A percentile compares a stretch with the other conserved stretches of the same genome.
Evolutionary conservation across 345 rosid species (phyloP).

Genomic region (Streptanthus diversifolius): DNA sequence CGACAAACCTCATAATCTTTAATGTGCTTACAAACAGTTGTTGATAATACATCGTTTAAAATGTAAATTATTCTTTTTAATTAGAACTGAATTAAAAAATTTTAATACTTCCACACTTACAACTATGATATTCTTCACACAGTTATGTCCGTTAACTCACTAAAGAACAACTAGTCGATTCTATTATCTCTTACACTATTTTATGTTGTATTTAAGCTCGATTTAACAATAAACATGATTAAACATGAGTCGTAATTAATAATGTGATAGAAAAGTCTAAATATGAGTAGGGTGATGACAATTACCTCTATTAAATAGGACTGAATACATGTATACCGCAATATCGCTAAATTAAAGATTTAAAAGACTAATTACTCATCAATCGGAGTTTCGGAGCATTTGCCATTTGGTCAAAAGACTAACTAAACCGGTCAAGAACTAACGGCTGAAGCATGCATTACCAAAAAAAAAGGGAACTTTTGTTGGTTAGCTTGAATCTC

Average conservation of each 20-base stretch:
- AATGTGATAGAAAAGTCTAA: background rate
- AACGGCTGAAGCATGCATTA: background rate
- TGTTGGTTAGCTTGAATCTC: slow-evolving; percentile 49
- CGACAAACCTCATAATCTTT: too few species aligned
- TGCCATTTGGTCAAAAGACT: background rate
- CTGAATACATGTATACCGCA: slow-evolving; percentile 24
- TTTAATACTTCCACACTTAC: too few species aligned
- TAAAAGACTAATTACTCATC: background rate
- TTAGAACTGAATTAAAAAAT: background rate
- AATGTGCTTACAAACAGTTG: too few species aligned
- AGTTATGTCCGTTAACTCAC: background rate
- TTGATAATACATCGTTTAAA: too few species aligned
- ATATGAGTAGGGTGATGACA: slow-evolving; percentile 11
- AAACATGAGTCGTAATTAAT: background rate
- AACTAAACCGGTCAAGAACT: background rate
- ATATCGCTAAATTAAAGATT: background rate
- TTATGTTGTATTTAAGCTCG: too few species aligned
- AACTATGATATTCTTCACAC: background rate
- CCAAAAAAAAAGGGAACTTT: slow-evolving; percentile 37
- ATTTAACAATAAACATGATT: background rate
- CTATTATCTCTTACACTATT: too few species aligned
- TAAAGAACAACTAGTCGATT: background rate
- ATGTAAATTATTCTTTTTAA: background rate
- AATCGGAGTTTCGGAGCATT: background rate
- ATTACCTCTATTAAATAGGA: slow-evolving; percentile 14